Base-by-base conservation (phyloP, 108 stramenopile genomes). In the Aurantiochytrium sp. region DNA sequence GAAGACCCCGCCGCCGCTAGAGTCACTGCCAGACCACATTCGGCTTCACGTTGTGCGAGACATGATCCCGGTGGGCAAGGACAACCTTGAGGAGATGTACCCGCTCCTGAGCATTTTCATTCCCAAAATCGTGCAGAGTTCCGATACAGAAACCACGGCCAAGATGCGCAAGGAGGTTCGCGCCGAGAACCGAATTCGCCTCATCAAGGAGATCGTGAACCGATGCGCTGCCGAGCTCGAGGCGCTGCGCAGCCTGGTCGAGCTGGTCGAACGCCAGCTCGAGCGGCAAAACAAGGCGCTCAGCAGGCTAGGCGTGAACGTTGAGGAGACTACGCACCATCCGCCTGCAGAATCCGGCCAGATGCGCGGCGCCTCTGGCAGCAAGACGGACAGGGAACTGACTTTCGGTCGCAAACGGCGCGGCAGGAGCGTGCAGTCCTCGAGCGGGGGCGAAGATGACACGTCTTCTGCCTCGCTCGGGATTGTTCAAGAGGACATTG, bases 151-250 rank as follows among this genome's bases (percentile, higher is more conserved):
- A 24, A 48, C 73, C 10, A 81, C 73, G 45, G 73, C 42, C 8
- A 81, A 81, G n/a, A 81, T 81, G 73, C 21, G 45, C 6, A 81
- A 81, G 8, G 73, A 81, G 1, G 19, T 81, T 48, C 39, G 73
- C 12, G 73, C 73, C 6, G 73, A 81, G 30, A 81, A 81, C 45
- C 73, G 39, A 0, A 48, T 81, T 12, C 73, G 39, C 12, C 73
- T 81, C 27, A 81, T 81, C 73, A 81, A 81, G 24, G 73, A 81
- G 30, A 81, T 81, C 73, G 50, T 81, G 6, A 27, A 6, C 12
- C 6, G 12, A 12, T 41, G 21, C 45, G 45, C 45, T 6, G 42
- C n/a, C 21, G 73, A 81, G 45, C 73, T 81, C n/a, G 73, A 81
- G 73, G 36, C 42, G 0, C n/a, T 81, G 15, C 73, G 24, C 6